Percentiles rank a stretch among this genome's conserved stretches.
Evolutionary conservation across 2,329 filamentous ascomycete species (phyloP).

Genomic region (Dactylellina parvicollis): DNA sequence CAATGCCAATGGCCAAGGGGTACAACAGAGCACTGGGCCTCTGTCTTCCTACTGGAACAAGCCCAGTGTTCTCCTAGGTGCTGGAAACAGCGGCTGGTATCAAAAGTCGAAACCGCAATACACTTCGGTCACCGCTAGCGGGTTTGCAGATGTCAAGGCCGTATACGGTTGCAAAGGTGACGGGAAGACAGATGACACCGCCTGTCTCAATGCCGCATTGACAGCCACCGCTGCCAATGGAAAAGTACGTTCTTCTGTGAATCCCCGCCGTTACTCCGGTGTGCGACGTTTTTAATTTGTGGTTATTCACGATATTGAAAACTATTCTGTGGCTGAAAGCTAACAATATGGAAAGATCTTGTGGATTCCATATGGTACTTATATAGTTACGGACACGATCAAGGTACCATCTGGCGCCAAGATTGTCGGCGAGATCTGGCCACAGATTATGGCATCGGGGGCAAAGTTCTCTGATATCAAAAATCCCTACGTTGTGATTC

Average conservation of each 20-base stretch:
- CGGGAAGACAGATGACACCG: slow-evolving; percentile 85
- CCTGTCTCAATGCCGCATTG: slow-evolving; percentile 80
- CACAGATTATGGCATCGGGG: slow-evolving; percentile 70
- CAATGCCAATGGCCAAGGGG: slow-evolving; percentile 61
- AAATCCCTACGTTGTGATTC: slow-evolving; percentile 71
- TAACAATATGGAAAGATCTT: slow-evolving; percentile 67
- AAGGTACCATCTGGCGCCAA: slow-evolving; percentile 60
- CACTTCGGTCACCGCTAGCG: slow-evolving; percentile 70
- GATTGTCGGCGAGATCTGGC: slow-evolving; percentile 71
- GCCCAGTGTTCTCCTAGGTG: slow-evolving; percentile 68
- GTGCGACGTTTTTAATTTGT: no score
- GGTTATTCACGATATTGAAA: no score
- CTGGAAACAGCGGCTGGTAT: slow-evolving; percentile 72
- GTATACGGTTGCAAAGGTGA: slow-evolving; percentile 82
- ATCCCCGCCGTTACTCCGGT: no score
- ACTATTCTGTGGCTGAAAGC: neutral
- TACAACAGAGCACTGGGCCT: slow-evolving; percentile 67
- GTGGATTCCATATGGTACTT: slow-evolving; percentile 79
- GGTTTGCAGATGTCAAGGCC: slow-evolving; percentile 84
- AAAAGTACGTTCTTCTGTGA: neutral
- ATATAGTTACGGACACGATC: slow-evolving; percentile 73
- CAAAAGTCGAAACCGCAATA: slow-evolving; percentile 92
- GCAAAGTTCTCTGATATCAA: slow-evolving; percentile 68
- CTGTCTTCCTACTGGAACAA: slow-evolving; percentile 10
- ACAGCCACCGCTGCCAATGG: slow-evolving; percentile 66